These are phyloP conservation scores for Suillus sp. DNA, from an alignment of 768 basidiomycete species.

Conservation along the genomic window DNA sequence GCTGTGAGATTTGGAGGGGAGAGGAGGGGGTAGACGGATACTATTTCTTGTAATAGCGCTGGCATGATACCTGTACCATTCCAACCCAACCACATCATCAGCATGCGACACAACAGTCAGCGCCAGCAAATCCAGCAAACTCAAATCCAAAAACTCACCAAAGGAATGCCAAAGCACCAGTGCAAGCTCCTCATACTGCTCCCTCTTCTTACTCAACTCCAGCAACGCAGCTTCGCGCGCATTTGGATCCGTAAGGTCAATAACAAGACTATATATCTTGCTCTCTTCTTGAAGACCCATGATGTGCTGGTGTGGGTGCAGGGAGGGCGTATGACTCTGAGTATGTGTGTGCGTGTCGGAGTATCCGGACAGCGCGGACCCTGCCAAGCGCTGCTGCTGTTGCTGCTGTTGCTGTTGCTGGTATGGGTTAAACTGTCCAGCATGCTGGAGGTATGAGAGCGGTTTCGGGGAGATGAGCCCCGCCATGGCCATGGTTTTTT, in stretches of 20 bases:
- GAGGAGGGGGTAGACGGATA: conserved; percentile 95
- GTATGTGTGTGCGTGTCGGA: conserved; percentile 39
- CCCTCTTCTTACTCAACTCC: conserved; percentile 97
- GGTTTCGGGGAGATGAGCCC: conserved; percentile 65
- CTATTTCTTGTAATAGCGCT: conserved; percentile 94
- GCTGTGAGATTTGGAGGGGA: conserved; percentile 96
- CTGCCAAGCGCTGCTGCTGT: conserved; percentile 29
- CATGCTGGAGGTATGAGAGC: conserved; percentile 65
- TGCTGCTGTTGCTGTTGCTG: conserved; percentile 42
- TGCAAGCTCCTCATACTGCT: conserved; percentile 98
- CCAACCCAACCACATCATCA: conserved; percentile 7
- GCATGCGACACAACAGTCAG: neutral
- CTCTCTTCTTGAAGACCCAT: conserved; percentile 60
- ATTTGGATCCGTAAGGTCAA: conserved; percentile 79
- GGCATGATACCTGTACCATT: conserved; percentile 86
- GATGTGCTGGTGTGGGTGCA: conserved; percentile 58
- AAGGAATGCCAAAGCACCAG: conserved; percentile 98
- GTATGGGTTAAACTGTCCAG: conserved; percentile 61
- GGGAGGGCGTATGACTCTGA: conserved; percentile 47
- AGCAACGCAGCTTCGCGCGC: conserved; percentile 89
- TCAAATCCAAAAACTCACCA: conserved; percentile 50
- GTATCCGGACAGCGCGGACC: conserved; percentile 42
- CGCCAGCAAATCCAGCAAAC: neutral
- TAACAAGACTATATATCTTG: conserved; percentile 90
- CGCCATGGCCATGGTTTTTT: conserved; percentile 44